Evolutionary conservation across 1,284 basidiomycete species (phyloP).

Genomic region (Ceratobasidium sp.): DNA sequence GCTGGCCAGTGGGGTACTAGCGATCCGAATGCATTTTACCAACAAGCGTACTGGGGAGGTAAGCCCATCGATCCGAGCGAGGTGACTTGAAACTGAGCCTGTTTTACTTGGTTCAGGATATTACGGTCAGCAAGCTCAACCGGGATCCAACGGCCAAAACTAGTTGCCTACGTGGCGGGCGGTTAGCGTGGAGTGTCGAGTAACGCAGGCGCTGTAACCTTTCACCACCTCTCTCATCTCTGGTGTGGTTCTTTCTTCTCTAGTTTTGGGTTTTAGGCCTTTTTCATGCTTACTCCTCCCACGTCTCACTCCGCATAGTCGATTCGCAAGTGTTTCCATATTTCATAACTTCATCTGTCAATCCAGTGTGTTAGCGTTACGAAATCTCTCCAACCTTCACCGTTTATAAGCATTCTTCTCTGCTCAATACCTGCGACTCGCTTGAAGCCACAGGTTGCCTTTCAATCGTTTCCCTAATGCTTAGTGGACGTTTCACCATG

Average conservation of each 20-base stretch:
- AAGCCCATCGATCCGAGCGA: slow-evolving; percentile 52
- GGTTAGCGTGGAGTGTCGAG: slow-evolving; percentile 29
- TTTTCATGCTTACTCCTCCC: slow-evolving; percentile 45
- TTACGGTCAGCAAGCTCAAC: slow-evolving; percentile 55
- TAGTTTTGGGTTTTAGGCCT: slow-evolving; percentile 43
- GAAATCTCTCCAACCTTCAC: slow-evolving; percentile 50
- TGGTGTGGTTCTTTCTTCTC: slow-evolving; percentile 40
- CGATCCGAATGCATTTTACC: slow-evolving; percentile 75
- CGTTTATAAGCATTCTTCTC: slow-evolving; percentile 29
- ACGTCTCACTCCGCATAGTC: slow-evolving; percentile 42
- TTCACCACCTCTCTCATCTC: slow-evolving; percentile 38
- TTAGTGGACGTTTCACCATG: slow-evolving; percentile 7
- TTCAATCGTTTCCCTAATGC: slow-evolving; percentile 16
- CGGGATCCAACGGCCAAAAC: slow-evolving; percentile 55
- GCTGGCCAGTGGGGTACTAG: slow-evolving; percentile 67
- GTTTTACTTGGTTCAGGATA: slow-evolving; percentile 27
- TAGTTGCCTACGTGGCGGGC: slow-evolving; percentile 35
- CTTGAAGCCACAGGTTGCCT: slow-evolving; percentile 39
- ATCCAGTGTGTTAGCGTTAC: slow-evolving; percentile 46
- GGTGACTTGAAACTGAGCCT: neutral
- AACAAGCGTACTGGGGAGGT: slow-evolving; percentile 83
- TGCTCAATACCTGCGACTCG: slow-evolving; percentile 26
- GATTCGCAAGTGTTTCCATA: slow-evolving; percentile 48
- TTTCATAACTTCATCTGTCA: slow-evolving; percentile 42
- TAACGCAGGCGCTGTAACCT: slow-evolving; percentile 43